Percentiles rank a stretch among this genome's conserved stretches.
These are phyloP conservation scores for Pseudogymnoascus destructans DNA, from an alignment of 2,329 filamentous ascomycete genomes.

Conservation along the genomic window DNA sequence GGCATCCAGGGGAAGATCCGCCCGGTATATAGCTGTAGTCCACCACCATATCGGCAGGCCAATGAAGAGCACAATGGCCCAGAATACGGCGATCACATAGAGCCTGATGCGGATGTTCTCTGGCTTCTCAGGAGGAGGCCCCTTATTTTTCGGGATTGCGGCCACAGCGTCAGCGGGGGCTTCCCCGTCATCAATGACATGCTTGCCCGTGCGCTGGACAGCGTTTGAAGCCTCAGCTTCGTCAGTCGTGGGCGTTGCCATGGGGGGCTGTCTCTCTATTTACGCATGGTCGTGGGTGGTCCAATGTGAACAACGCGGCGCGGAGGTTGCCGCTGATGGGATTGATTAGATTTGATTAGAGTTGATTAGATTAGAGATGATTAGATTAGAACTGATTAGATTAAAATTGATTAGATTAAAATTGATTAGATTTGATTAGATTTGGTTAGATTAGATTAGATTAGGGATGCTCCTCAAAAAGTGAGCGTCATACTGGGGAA, in stretches of 20 bases:
- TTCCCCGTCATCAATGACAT: constrained; percentile 9
- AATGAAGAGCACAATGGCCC: constrained; percentile 69
- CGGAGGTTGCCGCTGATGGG: background rate
- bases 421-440: no score
- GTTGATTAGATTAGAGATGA: no score
- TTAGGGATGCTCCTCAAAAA: no score
- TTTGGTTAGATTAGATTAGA: no score
- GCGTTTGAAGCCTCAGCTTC: constrained; percentile 7
- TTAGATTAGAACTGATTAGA: no score
- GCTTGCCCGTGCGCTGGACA: constrained; percentile 1
- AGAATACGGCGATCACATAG: constrained; percentile 75
- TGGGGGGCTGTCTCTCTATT: background rate
- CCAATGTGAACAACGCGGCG: background rate
- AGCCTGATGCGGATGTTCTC: constrained; percentile 57
- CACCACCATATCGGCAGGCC: constrained; percentile 93
- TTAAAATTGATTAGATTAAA: no score
- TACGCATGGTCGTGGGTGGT: constrained; percentile 15
- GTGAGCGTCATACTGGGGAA: background rate
- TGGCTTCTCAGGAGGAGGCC: constrained; percentile 61
- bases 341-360: constrained; percentile 1
- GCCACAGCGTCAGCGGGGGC: constrained; percentile 19
- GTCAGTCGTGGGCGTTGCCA: constrained; percentile 1
- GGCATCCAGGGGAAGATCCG: constrained; percentile 63
- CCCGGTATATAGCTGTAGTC: constrained; percentile 85
- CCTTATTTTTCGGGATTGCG: constrained; percentile 21